A percentile compares a stretch with the other conserved stretches of the same genome.
Conservation (phyloP, 2,329 filamentous ascomycete species). For the Microdochium trichocladiopsis region DNA sequence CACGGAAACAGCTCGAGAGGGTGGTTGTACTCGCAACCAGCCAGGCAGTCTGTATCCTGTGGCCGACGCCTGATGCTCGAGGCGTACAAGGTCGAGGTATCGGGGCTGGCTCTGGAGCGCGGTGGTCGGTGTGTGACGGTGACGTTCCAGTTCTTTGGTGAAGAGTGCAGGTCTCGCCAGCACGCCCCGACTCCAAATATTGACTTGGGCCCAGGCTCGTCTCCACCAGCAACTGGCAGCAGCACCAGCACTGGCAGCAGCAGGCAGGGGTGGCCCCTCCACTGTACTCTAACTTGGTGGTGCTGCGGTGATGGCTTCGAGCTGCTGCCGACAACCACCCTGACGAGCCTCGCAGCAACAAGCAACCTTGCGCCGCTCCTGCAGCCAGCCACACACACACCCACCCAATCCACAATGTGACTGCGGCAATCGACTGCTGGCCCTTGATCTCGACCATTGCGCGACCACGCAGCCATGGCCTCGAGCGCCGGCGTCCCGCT, state of each 20-base stretch:
- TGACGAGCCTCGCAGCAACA: background rate
- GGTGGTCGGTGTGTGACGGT: too few relatives aligned
- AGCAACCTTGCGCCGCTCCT: background rate
- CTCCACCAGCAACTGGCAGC: conserved; percentile 22
- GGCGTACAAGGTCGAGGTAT: too few relatives aligned
- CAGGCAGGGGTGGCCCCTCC: background rate
- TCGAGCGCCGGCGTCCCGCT: conserved; percentile 35
- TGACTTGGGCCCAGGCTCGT: conserved; percentile 18
- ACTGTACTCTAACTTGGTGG: too few relatives aligned
- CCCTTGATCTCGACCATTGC: background rate
- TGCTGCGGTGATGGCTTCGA: conserved; percentile 5
- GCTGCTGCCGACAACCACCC: too few relatives aligned
- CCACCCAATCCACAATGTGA: background rate
- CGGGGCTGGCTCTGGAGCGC: too few relatives aligned
- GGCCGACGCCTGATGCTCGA: too few relatives aligned
- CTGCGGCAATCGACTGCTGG: background rate
- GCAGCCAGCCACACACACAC: background rate
- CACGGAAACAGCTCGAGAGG: background rate
- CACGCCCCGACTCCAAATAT: conserved; percentile 13
- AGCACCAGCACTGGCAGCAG: conserved; percentile 15
- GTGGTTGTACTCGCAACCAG: too few relatives aligned
- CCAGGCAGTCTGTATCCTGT: too few relatives aligned
- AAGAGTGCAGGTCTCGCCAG: too few relatives aligned
- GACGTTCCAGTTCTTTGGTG: too few relatives aligned
- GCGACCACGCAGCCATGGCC: conserved; percentile 27